Base-by-base conservation (phyloP, 2,329 filamentous ascomycete species). In the Nemania diffusa region DNA sequence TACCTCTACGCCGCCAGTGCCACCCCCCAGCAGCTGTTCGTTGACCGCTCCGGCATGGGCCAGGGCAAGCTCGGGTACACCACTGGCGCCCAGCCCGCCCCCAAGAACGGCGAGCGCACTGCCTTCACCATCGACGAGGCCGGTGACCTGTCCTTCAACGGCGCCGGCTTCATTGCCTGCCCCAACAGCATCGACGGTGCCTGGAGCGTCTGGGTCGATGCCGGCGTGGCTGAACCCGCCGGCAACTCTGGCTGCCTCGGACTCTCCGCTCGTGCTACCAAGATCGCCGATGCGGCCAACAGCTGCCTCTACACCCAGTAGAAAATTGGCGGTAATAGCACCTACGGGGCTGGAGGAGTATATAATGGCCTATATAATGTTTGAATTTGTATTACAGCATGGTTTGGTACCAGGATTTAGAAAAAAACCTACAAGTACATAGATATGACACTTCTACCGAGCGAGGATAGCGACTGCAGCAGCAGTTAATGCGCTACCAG, bases 1-100 rank as follows among this genome's bases (percentile, higher is more conserved):
- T 83, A 76, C 74, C 82, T 90, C 34, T 87, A 83, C 77, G 81
- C 80, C 37, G 70, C 73, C 27, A 77, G 78, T 24, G 79, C 77
- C 4, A 79, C 78, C 51, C 77, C 78, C 2, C 87, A 89, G 79
- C 77, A 84, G 72, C 65, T 86, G 57, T 89, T 74, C 69, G 83
- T 83, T 46, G 87, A 90, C 76, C 83, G 84, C 51, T 87, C 84
- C 52, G 87, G 85, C 73, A 88, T 88, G 85, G 87, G 85, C 70
- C 84, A 86, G 71, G 88, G 88, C 57, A 77, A 80, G 24, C 73
- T 88, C 48, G 81, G 83, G 48, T 90, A 87, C 79, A 81, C 82
- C 37, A 85, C 82, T 3, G 83, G 83, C 48, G 81, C 72, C 44
- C 72, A 82, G 71, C 62, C 72, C 6, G 64, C 78, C 0, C 80